phyloP scores from a whole-genome alignment of 2,329 filamentous ascomycete species.

The Apiospora rasikravindrae region DNA sequence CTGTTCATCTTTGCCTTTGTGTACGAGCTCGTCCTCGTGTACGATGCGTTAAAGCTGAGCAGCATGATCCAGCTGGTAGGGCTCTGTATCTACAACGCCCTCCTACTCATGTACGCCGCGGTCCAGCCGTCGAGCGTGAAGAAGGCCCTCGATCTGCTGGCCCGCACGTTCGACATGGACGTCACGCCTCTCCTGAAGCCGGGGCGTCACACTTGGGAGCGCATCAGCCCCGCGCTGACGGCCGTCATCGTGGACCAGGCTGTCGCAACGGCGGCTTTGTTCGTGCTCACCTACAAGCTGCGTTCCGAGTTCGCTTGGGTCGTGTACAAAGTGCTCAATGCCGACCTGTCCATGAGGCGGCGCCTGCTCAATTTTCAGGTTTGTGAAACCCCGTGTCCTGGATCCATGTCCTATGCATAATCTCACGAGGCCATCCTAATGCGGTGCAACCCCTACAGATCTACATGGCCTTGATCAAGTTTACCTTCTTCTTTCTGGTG shows the following conservation, averaged over 20 bases:
- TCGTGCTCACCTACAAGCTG: slow-evolving; percentile 10
- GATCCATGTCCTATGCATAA: too few relatives aligned
- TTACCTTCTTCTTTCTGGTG: slow-evolving; percentile 7
- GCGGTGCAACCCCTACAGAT: neutral
- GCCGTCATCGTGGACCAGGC: slow-evolving; percentile 2
- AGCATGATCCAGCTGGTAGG: slow-evolving; percentile 19
- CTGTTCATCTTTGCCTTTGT: slow-evolving; percentile 16
- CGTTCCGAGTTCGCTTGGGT: slow-evolving; percentile 16
- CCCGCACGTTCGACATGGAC: neutral
- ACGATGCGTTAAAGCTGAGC: slow-evolving; percentile 1
- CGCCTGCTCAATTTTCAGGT: neutral
- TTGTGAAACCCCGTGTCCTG: too few relatives aligned
- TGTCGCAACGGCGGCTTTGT: neutral
- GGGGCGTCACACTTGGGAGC: neutral
- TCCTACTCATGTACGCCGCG: slow-evolving; percentile 2
- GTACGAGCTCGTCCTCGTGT: neutral
- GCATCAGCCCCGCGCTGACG: neutral
- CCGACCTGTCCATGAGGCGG: slow-evolving; percentile 4
- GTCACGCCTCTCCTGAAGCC: neutral
- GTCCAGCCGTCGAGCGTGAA: neutral
- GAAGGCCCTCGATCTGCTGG: neutral
- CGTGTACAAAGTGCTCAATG: slow-evolving; percentile 11
- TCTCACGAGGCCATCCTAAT: too few relatives aligned
- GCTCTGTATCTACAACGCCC: slow-evolving; percentile 16
- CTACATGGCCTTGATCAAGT: slow-evolving; percentile 16